Percentiles rank a stretch among this genome's conserved stretches.
phyloP scores from a whole-genome alignment of 2,329 filamentous ascomycete genomes.

The Fusarium compactum region DNA sequence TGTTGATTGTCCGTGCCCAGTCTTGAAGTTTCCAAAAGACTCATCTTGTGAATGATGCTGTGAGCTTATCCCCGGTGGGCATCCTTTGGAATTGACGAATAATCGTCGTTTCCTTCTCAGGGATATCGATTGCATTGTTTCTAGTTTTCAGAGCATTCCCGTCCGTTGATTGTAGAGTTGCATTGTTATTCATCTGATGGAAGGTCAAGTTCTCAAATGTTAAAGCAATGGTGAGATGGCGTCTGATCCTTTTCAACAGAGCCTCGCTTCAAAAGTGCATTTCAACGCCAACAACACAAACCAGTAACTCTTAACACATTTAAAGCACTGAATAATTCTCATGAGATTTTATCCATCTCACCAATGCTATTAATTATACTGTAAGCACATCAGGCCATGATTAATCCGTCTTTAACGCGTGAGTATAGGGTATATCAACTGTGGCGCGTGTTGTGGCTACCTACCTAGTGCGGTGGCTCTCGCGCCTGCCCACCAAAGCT shows the following conservation, averaged over 20 bases:
- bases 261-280: not conserved
- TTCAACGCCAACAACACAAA: not conserved
- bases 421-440: not conserved
- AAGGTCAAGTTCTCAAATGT: fast-evolving
- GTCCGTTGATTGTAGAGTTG: not conserved
- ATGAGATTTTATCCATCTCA: fast-evolving
- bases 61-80: not conserved
- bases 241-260: no score
- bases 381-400: not conserved
- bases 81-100: not conserved
- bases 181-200: fast-evolving
- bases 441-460: not conserved
- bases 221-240: no score
- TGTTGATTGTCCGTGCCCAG: no score
- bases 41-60: not conserved
- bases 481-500: not conserved
- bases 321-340: not conserved
- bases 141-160: not conserved
- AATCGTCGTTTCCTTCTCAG: no score
- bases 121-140: no score
- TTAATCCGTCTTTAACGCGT: not conserved
- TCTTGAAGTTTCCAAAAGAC: not conserved
- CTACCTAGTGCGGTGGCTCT: not conserved
- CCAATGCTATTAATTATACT: fast-evolving
- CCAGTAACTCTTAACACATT: not conserved